Conservation (phyloP, 805 yeast species). For the Saturnispora ahearnii region DNA sequence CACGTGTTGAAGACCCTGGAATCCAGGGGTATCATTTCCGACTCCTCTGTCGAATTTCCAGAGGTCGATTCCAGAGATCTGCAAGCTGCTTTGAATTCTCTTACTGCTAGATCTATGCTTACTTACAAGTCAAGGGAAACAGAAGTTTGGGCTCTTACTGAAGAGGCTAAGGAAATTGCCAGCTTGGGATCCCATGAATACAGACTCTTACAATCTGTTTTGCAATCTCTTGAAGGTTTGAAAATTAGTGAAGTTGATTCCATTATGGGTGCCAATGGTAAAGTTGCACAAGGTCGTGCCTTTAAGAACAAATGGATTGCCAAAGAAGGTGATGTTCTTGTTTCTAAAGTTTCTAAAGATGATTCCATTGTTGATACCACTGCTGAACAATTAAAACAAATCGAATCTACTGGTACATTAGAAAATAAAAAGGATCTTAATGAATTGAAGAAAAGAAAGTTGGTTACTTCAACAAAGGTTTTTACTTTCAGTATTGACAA, state of each 20-base stretch:
- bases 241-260: slow-evolving; percentile 67
- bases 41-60: slow-evolving; percentile 64
- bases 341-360: slow-evolving; percentile 44
- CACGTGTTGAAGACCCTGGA: slow-evolving; percentile 57
- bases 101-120: slow-evolving; percentile 78
- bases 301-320: slow-evolving; percentile 95
- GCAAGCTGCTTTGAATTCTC: slow-evolving; percentile 78
- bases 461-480: slow-evolving; percentile 59
- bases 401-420: slow-evolving; percentile 47
- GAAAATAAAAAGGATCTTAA: slow-evolving; percentile 52
- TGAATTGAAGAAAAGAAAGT: slow-evolving; percentile 92
- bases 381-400: slow-evolving; percentile 50
- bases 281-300: slow-evolving; percentile 93
- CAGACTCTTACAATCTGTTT: slow-evolving; percentile 66
- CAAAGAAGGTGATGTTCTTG: slow-evolving; percentile 76
- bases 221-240: slow-evolving; percentile 66
- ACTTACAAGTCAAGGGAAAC: slow-evolving; percentile 61
- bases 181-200: slow-evolving; percentile 84
- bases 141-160: slow-evolving; percentile 66
- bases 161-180: slow-evolving; percentile 75
- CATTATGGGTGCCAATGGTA: slow-evolving; percentile 75
- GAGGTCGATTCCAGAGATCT: slow-evolving; percentile 52
- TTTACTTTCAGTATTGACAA: slow-evolving; percentile 69
- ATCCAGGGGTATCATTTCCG: slow-evolving; percentile 51
- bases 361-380: slow-evolving; percentile 57